Evolutionary conservation across 805 yeast species (phyloP).

Genomic region (Wickerhamiella galacta): DNA sequence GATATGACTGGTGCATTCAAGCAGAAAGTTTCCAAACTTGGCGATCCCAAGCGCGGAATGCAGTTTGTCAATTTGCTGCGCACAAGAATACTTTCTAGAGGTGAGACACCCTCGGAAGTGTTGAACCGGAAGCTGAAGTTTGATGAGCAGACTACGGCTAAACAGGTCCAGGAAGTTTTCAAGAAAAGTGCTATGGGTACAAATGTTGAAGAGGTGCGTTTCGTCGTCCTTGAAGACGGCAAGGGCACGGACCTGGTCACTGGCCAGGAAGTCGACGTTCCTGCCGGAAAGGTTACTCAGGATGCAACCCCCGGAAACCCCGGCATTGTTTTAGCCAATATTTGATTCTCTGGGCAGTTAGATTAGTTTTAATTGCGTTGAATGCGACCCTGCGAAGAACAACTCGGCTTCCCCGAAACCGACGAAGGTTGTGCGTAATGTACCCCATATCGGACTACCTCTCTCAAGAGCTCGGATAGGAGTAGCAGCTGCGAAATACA

Average conservation of each 20-base stretch:
- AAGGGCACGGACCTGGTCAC: constrained; percentile 52
- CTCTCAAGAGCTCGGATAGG: too few species aligned
- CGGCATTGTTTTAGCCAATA: constrained; percentile 65
- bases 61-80: constrained; percentile 82
- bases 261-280: constrained; percentile 52
- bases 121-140: constrained; percentile 81
- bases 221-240: constrained; percentile 49
- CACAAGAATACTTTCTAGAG: constrained; percentile 42
- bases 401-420: too few species aligned
- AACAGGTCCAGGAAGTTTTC: constrained; percentile 36
- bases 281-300: constrained; percentile 55
- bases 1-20: constrained; percentile 24
- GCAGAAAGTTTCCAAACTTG: constrained; percentile 24
- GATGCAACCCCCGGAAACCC: constrained; percentile 88
- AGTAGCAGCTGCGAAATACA: too few species aligned
- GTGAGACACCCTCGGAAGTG: constrained; percentile 46
- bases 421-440: too few species aligned
- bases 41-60: constrained; percentile 95
- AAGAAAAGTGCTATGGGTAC: constrained; percentile 47
- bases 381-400: too few species aligned
- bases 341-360: too few species aligned
- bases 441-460: too few species aligned
- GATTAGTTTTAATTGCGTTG: too few species aligned
- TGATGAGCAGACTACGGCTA: constrained; percentile 52
- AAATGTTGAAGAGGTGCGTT: constrained; percentile 38